These are phyloP conservation scores for Globisporangium recalcitrans DNA, from an alignment of 352 stramenopile species.

Conservation along the genomic window DNA sequence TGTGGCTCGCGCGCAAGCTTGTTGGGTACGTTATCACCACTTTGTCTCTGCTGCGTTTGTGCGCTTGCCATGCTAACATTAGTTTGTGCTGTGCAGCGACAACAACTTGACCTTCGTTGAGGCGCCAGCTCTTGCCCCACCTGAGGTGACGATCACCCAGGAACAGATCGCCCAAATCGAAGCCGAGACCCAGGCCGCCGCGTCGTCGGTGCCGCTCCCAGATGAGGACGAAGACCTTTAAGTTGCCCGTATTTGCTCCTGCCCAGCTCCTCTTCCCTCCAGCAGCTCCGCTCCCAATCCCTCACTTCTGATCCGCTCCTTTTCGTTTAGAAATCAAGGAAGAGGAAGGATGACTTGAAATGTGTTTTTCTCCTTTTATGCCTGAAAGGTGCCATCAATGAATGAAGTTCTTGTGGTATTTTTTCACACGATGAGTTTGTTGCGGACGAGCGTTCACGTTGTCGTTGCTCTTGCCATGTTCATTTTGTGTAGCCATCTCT, in stretches of 20 bases:
- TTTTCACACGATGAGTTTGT: background rate
- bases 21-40: conserved; percentile 66
- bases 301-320: conserved; percentile 6
- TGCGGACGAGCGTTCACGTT: background rate
- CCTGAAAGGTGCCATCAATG: conserved; percentile 12
- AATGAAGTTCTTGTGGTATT: conserved; percentile 23
- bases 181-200: conserved; percentile 87
- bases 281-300: background rate
- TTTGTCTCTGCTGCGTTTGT: background rate
- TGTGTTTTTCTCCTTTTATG: conserved; percentile 10
- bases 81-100: conserved; percentile 58
- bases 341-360: conserved; percentile 15
- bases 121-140: conserved; percentile 93
- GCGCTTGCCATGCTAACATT: background rate
- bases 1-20: conserved; percentile 99
- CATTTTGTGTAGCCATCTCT: background rate
- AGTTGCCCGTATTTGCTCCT: conserved; percentile 33
- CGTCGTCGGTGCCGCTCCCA: conserved; percentile 90
- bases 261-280: background rate
- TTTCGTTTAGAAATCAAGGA: conserved; percentile 28
- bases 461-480: too few relatives aligned
- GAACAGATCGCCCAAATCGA: conserved; percentile 92
- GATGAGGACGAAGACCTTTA: conserved; percentile 98
- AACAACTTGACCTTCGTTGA: conserved; percentile 99
- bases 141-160: conserved; percentile 95